Percentiles rank a stretch among this genome's conserved stretches.
Conservation (phyloP, 495 filamentous ascomycete genomes). For the Penicillium canariense region DNA sequence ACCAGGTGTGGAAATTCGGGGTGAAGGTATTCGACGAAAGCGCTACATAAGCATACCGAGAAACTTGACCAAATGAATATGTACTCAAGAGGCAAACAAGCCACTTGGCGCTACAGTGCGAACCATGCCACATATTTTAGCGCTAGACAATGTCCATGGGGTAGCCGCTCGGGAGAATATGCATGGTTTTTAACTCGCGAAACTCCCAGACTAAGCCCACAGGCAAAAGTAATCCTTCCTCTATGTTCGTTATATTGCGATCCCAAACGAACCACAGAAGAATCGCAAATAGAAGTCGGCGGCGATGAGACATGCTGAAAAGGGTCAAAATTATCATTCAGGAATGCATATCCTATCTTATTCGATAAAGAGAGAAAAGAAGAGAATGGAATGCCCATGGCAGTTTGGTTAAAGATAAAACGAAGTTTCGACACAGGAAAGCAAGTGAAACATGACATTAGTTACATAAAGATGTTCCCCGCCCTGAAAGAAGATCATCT, state of each 20-base stretch:
- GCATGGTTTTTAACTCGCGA: slow-evolving; percentile 15
- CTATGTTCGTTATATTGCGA: slow-evolving; percentile 32
- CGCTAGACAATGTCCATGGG: too few species aligned
- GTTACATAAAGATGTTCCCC: too few species aligned
- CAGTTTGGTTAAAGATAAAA: neutral
- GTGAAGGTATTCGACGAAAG: slow-evolving; percentile 13
- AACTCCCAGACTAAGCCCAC: slow-evolving; percentile 26
- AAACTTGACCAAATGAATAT: slow-evolving; percentile 11
- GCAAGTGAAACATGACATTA: too few species aligned
- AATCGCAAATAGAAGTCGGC: slow-evolving; percentile 29
- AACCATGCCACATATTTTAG: slow-evolving; percentile 31
- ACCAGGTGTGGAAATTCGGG: slow-evolving; percentile 69
- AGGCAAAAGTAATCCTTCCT: slow-evolving; percentile 29
- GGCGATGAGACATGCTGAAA: slow-evolving; percentile 25
- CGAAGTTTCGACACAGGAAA: neutral
- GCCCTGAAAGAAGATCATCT: neutral
- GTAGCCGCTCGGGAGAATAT: too few species aligned
- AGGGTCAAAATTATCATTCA: neutral
- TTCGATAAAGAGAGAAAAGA: slow-evolving; percentile 9
- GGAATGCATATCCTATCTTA: too few species aligned
- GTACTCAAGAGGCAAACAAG: slow-evolving; percentile 25
- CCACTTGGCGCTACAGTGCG: slow-evolving; percentile 25
- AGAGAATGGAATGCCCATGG: neutral
- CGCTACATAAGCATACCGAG: neutral
- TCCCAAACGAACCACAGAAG: slow-evolving; percentile 35